These are phyloP conservation scores for Stagonosporopsis cucurbitacearum DNA, from an alignment of 2,329 filamentous ascomycete genomes.

Conservation along the genomic window DNA sequence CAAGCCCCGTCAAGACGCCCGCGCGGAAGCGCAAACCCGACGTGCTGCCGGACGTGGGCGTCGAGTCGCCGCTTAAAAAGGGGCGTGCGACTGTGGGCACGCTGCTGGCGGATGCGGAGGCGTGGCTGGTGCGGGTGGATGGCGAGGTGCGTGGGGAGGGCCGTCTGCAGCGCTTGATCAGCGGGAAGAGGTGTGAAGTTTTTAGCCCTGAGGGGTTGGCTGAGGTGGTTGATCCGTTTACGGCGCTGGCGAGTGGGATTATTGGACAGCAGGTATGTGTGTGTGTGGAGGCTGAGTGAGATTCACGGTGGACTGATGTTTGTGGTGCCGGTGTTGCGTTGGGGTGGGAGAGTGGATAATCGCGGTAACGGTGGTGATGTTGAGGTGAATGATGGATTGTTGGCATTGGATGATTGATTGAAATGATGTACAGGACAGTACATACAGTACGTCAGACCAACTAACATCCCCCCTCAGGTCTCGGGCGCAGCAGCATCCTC, in stretches of 20 bases:
- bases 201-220: constrained; percentile 84
- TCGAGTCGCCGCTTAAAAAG: constrained; percentile 8
- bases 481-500: constrained; percentile 88
- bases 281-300: too few relatives aligned
- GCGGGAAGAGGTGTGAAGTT: constrained; percentile 75
- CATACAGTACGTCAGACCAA: neutral
- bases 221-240: constrained; percentile 88
- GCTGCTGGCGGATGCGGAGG: constrained; percentile 76
- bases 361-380: neutral
- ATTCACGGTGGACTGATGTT: neutral
- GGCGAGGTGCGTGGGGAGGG: constrained; percentile 59
- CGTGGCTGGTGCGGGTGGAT: constrained; percentile 78
- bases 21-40: neutral
- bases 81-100: constrained; percentile 69
- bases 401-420: too few relatives aligned
- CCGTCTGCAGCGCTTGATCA: constrained; percentile 64
- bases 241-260: constrained; percentile 81
- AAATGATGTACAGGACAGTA: too few relatives aligned
- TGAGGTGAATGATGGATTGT: neutral
- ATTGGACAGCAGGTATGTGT: constrained; percentile 80
- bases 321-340: neutral
- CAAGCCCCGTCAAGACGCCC: neutral
- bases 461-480: constrained; percentile 57
- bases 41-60: neutral
- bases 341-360: neutral